Evolutionary conservation across 305 asterid species (phyloP).

Genomic region (Salvia sclarea): DNA sequence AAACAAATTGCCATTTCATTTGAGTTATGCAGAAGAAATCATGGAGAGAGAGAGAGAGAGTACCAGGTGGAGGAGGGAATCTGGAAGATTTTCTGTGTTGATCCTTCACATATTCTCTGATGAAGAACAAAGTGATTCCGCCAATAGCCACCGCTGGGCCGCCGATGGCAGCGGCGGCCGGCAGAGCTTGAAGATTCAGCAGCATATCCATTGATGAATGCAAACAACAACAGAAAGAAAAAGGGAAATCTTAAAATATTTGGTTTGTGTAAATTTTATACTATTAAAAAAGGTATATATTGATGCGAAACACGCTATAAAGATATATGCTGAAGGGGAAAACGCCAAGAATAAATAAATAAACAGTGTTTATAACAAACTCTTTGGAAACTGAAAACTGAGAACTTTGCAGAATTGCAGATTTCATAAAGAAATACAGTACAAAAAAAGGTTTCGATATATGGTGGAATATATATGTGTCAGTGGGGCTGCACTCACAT

Average conservation of each 20-base stretch:
- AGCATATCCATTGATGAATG: conserved; percentile 46
- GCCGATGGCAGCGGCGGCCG: conserved; percentile 52
- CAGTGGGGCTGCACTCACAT: too few species aligned
- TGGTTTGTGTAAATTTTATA: background rate
- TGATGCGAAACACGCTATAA: background rate
- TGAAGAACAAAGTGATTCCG: conserved; percentile 57
- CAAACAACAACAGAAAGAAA: background rate
- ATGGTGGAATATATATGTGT: background rate
- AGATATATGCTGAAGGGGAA: conserved; percentile 19
- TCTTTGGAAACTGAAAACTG: conserved; percentile 14
- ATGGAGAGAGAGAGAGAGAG: background rate
- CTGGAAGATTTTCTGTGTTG: conserved; percentile 46
- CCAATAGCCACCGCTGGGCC: conserved; percentile 64
- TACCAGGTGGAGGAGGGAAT: conserved; percentile 60
- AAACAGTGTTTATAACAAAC: background rate
- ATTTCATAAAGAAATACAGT: too few species aligned
- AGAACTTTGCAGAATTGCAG: too few species aligned
- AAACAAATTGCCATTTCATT: background rate
- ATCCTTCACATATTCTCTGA: conserved; percentile 42
- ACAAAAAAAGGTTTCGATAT: too few species aligned
- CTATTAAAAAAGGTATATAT: background rate
- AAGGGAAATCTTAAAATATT: background rate
- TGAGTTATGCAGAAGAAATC: background rate
- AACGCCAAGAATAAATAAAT: conserved; percentile 8
- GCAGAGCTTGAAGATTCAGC: conserved; percentile 48